Base-by-base conservation (phyloP, 2,329 filamentous ascomycete species). In the Fonsecaea nubica region DNA sequence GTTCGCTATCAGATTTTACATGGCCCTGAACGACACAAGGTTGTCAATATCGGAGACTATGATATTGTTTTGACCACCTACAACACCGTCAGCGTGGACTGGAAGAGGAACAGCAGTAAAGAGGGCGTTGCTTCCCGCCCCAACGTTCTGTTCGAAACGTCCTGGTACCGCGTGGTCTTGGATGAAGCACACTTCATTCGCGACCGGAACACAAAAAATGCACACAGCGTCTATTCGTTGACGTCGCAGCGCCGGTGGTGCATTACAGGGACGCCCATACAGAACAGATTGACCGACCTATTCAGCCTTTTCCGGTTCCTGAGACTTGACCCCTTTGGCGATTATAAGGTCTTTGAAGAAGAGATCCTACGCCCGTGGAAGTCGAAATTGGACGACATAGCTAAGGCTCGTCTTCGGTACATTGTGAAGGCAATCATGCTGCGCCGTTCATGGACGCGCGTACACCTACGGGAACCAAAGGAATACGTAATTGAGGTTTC, bases 241-340 rank as follows among this genome's bases (percentile, higher is more conserved):
- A 66, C 79, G 0, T 74, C 79, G 0, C 66, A 59, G 0, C 74
- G 73, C 1, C 76, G 82, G 5, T 85, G 82, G 83, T 80, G 79
- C 0, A 77, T 85, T 0, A 84, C 81, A 0, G 82, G 82, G 0
- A 85, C 83, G 0, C 83, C 83, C 0, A 80, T 85, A 0, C 82
- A 85, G 53, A 85, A 85, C 55, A 73, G 73, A 0, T 73, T 83
- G 0, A 72, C 71, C 0, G 83, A 85, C 55, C 74, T 85, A 5
- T 74, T 77, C 0, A 75, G 76, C 0, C 74, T 84, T 0, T 72
- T 85, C 0, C 78, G 77, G 32, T 85, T 84, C 61, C 72, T 85
- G 13, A 73, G 74, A 5, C 77, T 76, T 0, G 70, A 80, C 64
- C 83, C 83, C 0, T 84, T 82, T 60, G 68, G 76, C 4, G 75